phyloP scores from a whole-genome alignment of 2,329 filamentous ascomycete genomes.

The Aspergillus nomiae region DNA sequence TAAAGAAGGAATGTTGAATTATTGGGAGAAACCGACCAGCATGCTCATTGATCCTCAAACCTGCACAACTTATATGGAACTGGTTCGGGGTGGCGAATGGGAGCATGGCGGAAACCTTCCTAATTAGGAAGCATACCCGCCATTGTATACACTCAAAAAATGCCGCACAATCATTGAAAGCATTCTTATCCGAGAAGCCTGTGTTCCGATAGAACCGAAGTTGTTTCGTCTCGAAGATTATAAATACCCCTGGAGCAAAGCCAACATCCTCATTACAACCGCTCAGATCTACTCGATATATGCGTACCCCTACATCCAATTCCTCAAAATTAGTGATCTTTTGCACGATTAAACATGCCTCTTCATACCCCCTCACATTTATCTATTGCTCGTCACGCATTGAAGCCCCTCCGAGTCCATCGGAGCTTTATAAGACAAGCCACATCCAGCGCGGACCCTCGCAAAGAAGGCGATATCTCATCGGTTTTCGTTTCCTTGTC shows the following conservation, averaged over 20 bases:
- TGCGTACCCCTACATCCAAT: neutral
- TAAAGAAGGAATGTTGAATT: neutral
- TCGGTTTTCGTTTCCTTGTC: conserved; percentile 18
- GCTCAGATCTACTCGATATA: neutral
- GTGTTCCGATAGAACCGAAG: neutral
- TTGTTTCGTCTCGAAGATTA: neutral
- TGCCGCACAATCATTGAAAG: neutral
- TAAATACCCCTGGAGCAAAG: neutral
- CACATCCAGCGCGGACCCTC: neutral
- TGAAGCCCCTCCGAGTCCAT: neutral
- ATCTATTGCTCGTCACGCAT: neutral
- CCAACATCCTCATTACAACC: neutral
- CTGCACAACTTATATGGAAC: neutral
- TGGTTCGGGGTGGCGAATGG: neutral
- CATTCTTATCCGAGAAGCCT: neutral
- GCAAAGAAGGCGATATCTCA: conserved; percentile 18
- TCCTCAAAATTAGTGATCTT: neutral
- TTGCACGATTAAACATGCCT: neutral
- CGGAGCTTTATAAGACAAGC: neutral
- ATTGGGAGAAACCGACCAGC: neutral
- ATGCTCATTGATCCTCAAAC: neutral
- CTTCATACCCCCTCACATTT: neutral
- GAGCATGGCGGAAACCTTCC: neutral
- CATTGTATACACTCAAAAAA: neutral
- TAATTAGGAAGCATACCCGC: neutral